Conservation (phyloP, 805 yeast genomes). For the Candida khao-thaluensis region DNA sequence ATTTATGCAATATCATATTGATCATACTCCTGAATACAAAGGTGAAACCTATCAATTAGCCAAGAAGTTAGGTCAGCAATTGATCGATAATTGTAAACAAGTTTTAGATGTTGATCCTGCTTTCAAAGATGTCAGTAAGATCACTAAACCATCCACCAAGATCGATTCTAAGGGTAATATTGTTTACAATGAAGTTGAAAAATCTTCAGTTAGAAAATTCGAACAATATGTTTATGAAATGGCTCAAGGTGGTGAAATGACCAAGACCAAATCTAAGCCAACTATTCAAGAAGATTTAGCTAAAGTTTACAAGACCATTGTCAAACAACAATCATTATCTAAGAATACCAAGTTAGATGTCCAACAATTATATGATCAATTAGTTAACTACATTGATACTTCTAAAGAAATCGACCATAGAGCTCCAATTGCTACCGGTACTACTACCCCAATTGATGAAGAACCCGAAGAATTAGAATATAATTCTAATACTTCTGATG, state of each 20-base stretch:
- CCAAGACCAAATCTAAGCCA: constrained; percentile 61
- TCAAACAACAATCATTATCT: constrained; percentile 66
- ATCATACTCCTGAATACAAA: constrained; percentile 74
- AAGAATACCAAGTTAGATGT: constrained; percentile 65
- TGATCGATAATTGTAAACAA: constrained; percentile 93
- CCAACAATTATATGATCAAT: constrained; percentile 67
- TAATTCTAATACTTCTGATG: constrained; percentile 52
- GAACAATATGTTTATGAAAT: constrained; percentile 94
- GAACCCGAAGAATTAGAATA: constrained; percentile 24
- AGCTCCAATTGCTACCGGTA: constrained; percentile 48
- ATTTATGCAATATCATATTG: constrained; percentile 91
- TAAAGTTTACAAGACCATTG: constrained; percentile 76
- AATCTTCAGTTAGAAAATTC: constrained; percentile 88
- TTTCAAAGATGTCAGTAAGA: constrained; percentile 90
- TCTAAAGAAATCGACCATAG: constrained; percentile 66
- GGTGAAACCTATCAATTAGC: constrained; percentile 94
- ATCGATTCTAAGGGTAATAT: constrained; percentile 88
- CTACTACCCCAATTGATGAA: constrained; percentile 35
- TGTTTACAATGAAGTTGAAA: constrained; percentile 77
- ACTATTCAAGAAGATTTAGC: constrained; percentile 83
- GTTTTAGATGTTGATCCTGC: constrained; percentile 80
- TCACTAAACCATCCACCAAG: constrained; percentile 91
- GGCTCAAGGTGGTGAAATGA: constrained; percentile 91
- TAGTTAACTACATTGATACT: constrained; percentile 65
- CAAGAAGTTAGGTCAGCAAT: constrained; percentile 84